phyloP scores from a whole-genome alignment of 805 yeast species.

The Blastobotrys terrestris region DNA sequence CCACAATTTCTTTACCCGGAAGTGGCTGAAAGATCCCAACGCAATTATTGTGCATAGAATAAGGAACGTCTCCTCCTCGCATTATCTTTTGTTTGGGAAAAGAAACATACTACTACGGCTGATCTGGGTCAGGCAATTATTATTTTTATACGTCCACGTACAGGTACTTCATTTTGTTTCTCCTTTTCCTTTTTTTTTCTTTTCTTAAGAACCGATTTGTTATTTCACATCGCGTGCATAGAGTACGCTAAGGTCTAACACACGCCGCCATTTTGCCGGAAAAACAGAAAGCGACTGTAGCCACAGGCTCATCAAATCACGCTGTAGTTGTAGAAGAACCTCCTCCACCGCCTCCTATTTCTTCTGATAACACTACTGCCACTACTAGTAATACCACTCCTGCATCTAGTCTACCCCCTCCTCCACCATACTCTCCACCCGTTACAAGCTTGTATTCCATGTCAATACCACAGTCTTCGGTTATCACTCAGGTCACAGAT shows the following conservation, averaged over 20 bases:
- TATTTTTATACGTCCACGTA: no score
- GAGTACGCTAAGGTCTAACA: not conserved
- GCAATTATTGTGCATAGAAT: no score
- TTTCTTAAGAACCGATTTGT: not conserved
- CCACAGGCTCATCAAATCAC: not conserved
- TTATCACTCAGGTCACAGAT: conserved; percentile 65
- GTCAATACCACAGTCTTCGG: conserved; percentile 25
- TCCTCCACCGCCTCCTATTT: not conserved
- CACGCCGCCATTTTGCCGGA: not conserved
- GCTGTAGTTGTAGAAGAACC: not conserved
- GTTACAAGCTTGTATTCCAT: conserved; percentile 17
- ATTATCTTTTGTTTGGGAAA: not conserved
- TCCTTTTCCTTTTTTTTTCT: not conserved
- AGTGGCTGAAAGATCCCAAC: not conserved
- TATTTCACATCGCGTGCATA: not conserved
- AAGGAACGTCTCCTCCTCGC: not conserved
- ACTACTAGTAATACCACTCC: not conserved
- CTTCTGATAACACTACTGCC: not conserved
- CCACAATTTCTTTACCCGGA: not conserved
- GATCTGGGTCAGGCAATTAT: no score
- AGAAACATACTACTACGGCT: not conserved
- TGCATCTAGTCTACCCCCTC: conserved; percentile 10
- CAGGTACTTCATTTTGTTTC: not conserved
- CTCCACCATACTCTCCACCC: conserved; percentile 25
- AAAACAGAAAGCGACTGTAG: not conserved